These are phyloP conservation scores for Trichoderma sp. DNA, from an alignment of 2,329 filamentous ascomycete species.

Conservation along the genomic window DNA sequence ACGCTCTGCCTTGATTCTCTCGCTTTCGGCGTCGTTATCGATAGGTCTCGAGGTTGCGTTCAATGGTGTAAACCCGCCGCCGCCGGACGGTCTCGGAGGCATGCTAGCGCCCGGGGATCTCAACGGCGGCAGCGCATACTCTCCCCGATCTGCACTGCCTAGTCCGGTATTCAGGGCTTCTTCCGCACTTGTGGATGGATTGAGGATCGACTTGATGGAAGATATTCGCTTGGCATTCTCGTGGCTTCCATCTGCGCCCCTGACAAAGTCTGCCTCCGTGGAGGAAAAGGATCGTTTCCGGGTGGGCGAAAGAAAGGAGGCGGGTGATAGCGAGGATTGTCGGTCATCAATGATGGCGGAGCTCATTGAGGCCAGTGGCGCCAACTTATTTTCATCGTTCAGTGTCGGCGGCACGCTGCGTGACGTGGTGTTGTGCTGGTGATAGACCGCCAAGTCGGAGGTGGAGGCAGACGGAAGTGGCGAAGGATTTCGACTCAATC, in stretches of 20 bases:
- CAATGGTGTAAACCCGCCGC: constrained; percentile 43
- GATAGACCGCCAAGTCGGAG: constrained; percentile 55
- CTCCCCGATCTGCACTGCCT: constrained; percentile 43
- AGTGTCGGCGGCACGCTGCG: constrained; percentile 47
- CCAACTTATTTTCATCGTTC: constrained; percentile 60
- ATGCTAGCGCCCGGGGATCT: constrained; percentile 49
- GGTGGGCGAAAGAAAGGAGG: constrained; percentile 60
- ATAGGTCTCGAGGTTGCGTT: constrained; percentile 35
- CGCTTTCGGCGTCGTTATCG: constrained; percentile 46
- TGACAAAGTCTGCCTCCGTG: constrained; percentile 54
- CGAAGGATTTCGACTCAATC: constrained; percentile 49
- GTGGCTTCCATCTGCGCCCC: constrained; percentile 44
- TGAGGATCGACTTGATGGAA: constrained; percentile 76
- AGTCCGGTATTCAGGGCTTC: constrained; percentile 32
- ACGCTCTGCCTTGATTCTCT: constrained; percentile 60
- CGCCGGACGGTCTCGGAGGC: constrained; percentile 43
- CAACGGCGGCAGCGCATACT: constrained; percentile 48
- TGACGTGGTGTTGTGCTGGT: constrained; percentile 48
- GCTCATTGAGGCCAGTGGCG: constrained; percentile 55
- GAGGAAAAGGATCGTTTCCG: constrained; percentile 71
- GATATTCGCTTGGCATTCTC: constrained; percentile 65
- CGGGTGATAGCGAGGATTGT: constrained; percentile 61
- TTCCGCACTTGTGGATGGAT: constrained; percentile 50
- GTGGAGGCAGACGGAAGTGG: constrained; percentile 44
- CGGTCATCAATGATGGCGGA: constrained; percentile 49